Percentiles rank a stretch among this genome's conserved stretches.
These are phyloP conservation scores for Takashimella koratensis DNA, from an alignment of 1,284 basidiomycete genomes.

Conservation along the genomic window DNA sequence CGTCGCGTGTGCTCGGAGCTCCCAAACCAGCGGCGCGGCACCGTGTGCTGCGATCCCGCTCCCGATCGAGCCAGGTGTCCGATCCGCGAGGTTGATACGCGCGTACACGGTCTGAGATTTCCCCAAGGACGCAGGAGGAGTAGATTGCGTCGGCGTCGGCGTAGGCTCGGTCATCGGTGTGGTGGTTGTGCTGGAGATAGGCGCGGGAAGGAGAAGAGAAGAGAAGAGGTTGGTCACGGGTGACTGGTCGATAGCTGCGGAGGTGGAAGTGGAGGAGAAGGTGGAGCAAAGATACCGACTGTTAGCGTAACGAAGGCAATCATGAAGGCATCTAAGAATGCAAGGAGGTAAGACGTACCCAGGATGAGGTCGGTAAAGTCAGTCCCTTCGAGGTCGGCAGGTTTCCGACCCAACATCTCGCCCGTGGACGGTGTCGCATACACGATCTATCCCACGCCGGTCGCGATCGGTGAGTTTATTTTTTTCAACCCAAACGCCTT, in stretches of 20 bases:
- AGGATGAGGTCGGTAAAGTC: conserved; percentile 44
- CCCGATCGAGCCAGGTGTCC: conserved; percentile 1
- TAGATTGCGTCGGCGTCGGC: background rate
- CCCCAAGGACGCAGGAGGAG: background rate
- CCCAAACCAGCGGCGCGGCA: conserved; percentile 27
- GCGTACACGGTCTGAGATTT: conserved; percentile 27
- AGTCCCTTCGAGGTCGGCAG: conserved; percentile 34
- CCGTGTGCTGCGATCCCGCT: background rate
- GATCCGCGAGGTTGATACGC: conserved; percentile 1
- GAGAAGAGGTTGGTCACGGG: conserved; percentile 25
- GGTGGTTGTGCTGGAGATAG: conserved; percentile 4
- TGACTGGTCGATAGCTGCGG: conserved; percentile 23
- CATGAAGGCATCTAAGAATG: too few relatives aligned
- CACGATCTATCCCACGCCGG: conserved; percentile 25
- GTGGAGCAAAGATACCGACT: too few relatives aligned
- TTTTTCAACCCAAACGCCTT: background rate
- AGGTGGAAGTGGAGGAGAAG: too few relatives aligned
- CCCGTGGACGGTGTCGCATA: conserved; percentile 37
- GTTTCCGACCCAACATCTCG: conserved; percentile 38
- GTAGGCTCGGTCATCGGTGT: conserved; percentile 10
- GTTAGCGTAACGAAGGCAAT: too few relatives aligned
- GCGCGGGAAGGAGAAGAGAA: conserved; percentile 16
- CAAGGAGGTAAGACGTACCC: conserved; percentile 30
- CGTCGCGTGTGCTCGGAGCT: conserved; percentile 32
- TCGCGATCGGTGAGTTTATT: background rate